A percentile compares a stretch with the other conserved stretches of the same genome.
Evolutionary conservation across 805 yeast species (phyloP).

Genomic region (Saccharomycopsis babjevae): DNA sequence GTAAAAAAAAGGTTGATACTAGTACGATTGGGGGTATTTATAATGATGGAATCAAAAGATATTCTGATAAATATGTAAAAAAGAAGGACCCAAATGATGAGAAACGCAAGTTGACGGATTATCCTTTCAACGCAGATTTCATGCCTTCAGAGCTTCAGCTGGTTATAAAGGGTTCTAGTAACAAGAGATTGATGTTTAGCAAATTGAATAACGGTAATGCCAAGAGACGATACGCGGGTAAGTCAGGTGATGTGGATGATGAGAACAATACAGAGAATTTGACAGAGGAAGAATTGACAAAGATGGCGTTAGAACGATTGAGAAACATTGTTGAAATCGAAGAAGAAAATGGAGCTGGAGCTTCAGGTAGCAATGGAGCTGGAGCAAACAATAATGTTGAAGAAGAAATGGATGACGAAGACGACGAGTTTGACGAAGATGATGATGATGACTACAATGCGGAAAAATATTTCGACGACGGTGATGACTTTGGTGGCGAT

Average conservation of each 20-base stretch:
- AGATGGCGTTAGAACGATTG: conserved; percentile 27
- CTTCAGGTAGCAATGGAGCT: background rate
- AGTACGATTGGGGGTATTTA: conserved; percentile 24
- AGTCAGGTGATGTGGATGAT: conserved; percentile 22
- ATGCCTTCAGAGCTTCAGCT: conserved; percentile 71
- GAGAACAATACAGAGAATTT: conserved; percentile 15
- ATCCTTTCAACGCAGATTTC: conserved; percentile 59
- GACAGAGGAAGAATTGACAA: conserved; percentile 24
- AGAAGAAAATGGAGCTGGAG: conserved; percentile 22
- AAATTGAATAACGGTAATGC: conserved; percentile 17
- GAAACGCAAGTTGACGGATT: conserved; percentile 68
- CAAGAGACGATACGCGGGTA: conserved; percentile 18
- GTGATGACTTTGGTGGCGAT: conserved; percentile 46
- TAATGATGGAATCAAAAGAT: conserved; percentile 68
- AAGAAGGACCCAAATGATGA: conserved; percentile 39
- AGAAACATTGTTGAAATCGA: conserved; percentile 37
- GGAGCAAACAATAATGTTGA: conserved; percentile 27
- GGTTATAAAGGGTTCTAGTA: conserved; percentile 51
- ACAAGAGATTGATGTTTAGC: conserved; percentile 28
- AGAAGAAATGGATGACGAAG: conserved; percentile 41
- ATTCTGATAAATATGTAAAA: conserved; percentile 70
- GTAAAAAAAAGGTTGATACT: conserved; percentile 19
- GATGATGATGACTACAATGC: conserved; percentile 77
- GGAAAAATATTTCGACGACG: conserved; percentile 67
- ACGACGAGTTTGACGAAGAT: conserved; percentile 62